Conservation (phyloP, 306 rosid genomes). For the Ochetophila trinervis region DNA sequence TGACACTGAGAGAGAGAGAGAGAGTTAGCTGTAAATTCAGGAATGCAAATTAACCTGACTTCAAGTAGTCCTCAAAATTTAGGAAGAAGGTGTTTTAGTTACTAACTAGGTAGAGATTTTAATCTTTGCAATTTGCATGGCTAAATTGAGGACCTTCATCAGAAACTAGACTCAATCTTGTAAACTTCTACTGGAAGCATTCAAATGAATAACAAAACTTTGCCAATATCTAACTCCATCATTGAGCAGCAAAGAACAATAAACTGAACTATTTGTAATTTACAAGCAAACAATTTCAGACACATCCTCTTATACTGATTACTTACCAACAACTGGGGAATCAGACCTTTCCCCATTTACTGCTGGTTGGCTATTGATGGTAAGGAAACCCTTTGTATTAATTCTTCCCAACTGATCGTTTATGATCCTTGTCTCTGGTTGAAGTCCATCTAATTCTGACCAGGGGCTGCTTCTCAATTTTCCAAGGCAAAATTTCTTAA, state of each 20-base stretch:
- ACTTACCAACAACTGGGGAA: constrained; percentile 78
- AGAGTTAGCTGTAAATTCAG: background rate
- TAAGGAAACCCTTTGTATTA: constrained; percentile 74
- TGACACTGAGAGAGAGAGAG: too few species aligned
- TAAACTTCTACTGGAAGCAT: background rate
- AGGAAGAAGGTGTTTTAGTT: background rate
- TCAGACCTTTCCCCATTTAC: constrained; percentile 87
- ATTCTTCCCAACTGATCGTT: constrained; percentile 72
- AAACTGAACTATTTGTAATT: background rate
- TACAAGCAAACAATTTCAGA: background rate
- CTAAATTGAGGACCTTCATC: background rate
- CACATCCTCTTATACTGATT: background rate
- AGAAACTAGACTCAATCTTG: too few species aligned
- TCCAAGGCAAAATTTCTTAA: constrained; percentile 74
- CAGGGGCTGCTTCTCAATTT: constrained; percentile 93
- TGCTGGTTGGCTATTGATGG: constrained; percentile 97
- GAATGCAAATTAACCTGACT: background rate
- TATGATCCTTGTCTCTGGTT: constrained; percentile 85
- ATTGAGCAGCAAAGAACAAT: background rate
- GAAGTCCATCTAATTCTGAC: constrained; percentile 96
- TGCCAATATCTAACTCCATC: background rate
- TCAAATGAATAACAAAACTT: background rate
- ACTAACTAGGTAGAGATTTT: too few species aligned
- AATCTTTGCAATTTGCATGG: background rate
- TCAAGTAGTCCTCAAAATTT: background rate